Evolutionary conservation across 768 basidiomycete genomes (phyloP), one percentile per base, ranked within the genome.

Genomic region (Rhizopogon vesiculosus): DNA sequence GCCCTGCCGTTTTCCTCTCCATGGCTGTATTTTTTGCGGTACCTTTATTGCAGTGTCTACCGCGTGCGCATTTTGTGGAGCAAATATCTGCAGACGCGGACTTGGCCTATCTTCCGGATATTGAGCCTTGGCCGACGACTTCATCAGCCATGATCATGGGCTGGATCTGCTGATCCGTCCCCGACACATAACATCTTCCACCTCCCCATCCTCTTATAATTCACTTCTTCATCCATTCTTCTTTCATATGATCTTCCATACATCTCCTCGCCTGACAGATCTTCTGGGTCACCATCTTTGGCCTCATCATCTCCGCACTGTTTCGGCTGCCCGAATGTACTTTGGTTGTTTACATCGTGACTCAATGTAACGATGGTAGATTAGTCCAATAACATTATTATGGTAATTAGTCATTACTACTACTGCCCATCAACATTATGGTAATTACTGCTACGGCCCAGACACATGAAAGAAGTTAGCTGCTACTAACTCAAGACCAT

Each of bases 231-330:
- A 13, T 62, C 63, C 42, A 54, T 58, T 22, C 50, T 64, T 31
- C 56, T 25, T 28, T 62, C 58, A 33, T 55, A 64, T n/a, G 62
- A 64, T 5, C 44, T 58, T 29, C 54, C 56, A 18, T 19, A 48
- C 56, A 45, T 49, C 12, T 50, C 59, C 33, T 43, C 61, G 25
- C 45, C 61, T 1, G 49, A 58, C 45, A 22, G 54, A 42, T 13
- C 56, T 57, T 29, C 13, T 53, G n/a, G 63, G 44, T 58, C 65
- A 13, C 18, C 55, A 1, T 60, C 64, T 45, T 53, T 64, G 15
- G 62, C 62, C 1, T 62, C 67, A 0, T 66, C 63, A 3, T 56
- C 61, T 40, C 53, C 66, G 57, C 59, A 15, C 62, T 31, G 35
- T 39, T 46, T 72, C 70, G 33, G 38, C 56, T 25, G 25, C 25